Base-by-base conservation (phyloP, 2,329 filamentous ascomycete species). In the Didymella pinodella region DNA sequence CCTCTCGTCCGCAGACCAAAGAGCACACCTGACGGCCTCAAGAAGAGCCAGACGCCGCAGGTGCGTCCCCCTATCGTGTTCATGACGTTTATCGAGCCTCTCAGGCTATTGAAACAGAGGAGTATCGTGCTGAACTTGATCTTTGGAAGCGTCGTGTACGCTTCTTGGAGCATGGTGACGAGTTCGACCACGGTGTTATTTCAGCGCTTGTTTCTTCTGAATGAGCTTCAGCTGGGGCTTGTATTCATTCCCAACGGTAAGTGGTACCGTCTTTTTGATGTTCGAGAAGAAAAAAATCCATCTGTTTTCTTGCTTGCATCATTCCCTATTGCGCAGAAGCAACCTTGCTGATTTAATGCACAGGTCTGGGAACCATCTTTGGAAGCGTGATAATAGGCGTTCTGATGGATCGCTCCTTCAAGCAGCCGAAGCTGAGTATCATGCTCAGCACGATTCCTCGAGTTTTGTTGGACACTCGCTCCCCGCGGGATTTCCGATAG, bases 131-230 rank as follows among this genome's bases (percentile, higher is more conserved):
- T 78, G 44, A 77, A 76, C 4, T 65, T 83, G 0, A 65, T 81
- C 50, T 83, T 78, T 40, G 79, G 80, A 41, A 76, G 75, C 11
- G 73, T 81, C 6, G 74, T 81, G 1, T 84, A 83, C 61, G 77
- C 80, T 0, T 75, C 81, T 12, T 83, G 80, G 80, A 80, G 75
- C 22, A 83, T 83, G 80, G 76, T 83, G 5, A 81, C 79, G 2
- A 78, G 80, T 1, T 79, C 73, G 12, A 83, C 80, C 1, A 77
- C 79, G 0, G 71, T 71, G 1, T 51, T 80, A 3, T 79, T 83
- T 53, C 70, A 79, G 61, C 61, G 70, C 0, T 68, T 65, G 7
- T 82, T 81, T 48, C 54, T 69, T 7, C 71, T 83, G 46, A 79
- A 72, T 34, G 71, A 76, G 4, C 54, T 79, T 18, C 62, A 79